These are phyloP conservation scores for Neofusicoccum sp. DNA, from an alignment of 2,329 filamentous ascomycete species.

Conservation along the genomic window DNA sequence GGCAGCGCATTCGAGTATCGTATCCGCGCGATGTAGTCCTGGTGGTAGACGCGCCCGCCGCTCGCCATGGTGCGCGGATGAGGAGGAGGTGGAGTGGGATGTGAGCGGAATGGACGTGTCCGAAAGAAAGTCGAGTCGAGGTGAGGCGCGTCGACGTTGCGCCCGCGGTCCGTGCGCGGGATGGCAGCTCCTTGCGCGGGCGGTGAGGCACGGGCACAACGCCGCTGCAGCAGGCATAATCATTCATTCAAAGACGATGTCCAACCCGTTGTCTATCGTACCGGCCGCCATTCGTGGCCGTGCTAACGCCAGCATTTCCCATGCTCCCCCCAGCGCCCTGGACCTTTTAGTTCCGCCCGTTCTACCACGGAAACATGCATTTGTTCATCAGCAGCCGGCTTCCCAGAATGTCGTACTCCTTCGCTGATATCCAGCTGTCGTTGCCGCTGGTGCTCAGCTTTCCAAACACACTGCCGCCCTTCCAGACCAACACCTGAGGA, in stretches of 20 bases:
- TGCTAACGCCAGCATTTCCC: not conserved
- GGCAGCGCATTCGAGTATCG: conserved; percentile 95
- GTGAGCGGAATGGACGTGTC: not conserved
- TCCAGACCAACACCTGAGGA: conserved; percentile 96
- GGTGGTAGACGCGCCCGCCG: conserved; percentile 59
- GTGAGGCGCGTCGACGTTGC: conserved; percentile 6
- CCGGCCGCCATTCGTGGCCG: not conserved
- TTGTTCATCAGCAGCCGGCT: conserved; percentile 68
- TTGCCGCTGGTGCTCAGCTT: conserved; percentile 78
- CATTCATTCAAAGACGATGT: not conserved
- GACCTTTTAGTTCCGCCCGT: not conserved
- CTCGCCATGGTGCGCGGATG: conserved; percentile 17
- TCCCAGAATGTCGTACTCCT: conserved; percentile 87
- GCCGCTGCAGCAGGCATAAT: not conserved
- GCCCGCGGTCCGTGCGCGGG: conserved; percentile 2
- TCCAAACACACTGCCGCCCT: conserved; percentile 95
- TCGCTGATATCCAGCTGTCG: conserved; percentile 88
- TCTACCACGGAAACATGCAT: conserved; percentile 47
- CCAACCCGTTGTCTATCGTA: not conserved
- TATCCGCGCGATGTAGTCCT: conserved; percentile 96
- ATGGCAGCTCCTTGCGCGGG: not conserved
- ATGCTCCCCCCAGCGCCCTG: not conserved
- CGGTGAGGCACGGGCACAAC: not conserved
- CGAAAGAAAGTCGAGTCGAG: conserved; percentile 5
- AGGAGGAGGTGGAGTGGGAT: not conserved